These are phyloP conservation scores for Thelonectria rubi DNA, from an alignment of 2,329 filamentous ascomycete species.

Conservation along the genomic window DNA sequence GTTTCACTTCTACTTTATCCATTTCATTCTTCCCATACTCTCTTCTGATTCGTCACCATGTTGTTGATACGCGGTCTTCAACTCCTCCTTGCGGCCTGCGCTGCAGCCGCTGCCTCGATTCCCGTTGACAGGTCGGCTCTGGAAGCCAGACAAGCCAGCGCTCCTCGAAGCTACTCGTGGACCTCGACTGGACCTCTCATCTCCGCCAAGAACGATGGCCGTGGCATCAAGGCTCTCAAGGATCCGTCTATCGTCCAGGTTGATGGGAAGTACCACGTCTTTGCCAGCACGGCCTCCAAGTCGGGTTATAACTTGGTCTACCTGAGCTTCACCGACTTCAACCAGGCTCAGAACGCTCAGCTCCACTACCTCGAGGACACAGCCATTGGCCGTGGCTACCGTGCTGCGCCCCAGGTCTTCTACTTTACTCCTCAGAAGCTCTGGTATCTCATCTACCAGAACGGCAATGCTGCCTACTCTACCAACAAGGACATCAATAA, in stretches of 20 bases:
- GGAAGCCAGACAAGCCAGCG: too few relatives aligned
- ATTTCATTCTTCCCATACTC: too few relatives aligned
- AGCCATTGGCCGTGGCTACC: slow-evolving; percentile 8
- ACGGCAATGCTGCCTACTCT: slow-evolving; percentile 16
- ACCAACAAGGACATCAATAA: slow-evolving; percentile 15
- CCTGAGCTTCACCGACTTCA: slow-evolving; percentile 9
- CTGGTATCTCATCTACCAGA: slow-evolving; percentile 19
- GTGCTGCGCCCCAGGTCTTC: slow-evolving; percentile 15
- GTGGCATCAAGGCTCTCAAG: slow-evolving; percentile 7
- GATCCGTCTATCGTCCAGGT: slow-evolving; percentile 6
- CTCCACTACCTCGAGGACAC: slow-evolving; percentile 12
- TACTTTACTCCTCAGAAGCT: slow-evolving; percentile 13
- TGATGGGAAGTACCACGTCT: slow-evolving; percentile 13
- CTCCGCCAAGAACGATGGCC: slow-evolving; percentile 10
- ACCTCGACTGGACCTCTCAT: slow-evolving; percentile 2
- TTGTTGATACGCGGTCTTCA: too few relatives aligned
- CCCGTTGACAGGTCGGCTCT: too few relatives aligned
- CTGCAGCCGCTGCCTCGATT: too few relatives aligned
- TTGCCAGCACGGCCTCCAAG: slow-evolving; percentile 6
- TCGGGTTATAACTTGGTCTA: slow-evolving; percentile 17
- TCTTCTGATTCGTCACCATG: too few relatives aligned
- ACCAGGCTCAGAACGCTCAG: not conserved
- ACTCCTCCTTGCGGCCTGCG: too few relatives aligned
- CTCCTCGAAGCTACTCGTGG: slow-evolving; percentile 5
- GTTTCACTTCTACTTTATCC: too few relatives aligned